Evolutionary conservation across 2,329 filamentous ascomycete genomes (phyloP).

Genomic region (Apiospora malaysiana): DNA sequence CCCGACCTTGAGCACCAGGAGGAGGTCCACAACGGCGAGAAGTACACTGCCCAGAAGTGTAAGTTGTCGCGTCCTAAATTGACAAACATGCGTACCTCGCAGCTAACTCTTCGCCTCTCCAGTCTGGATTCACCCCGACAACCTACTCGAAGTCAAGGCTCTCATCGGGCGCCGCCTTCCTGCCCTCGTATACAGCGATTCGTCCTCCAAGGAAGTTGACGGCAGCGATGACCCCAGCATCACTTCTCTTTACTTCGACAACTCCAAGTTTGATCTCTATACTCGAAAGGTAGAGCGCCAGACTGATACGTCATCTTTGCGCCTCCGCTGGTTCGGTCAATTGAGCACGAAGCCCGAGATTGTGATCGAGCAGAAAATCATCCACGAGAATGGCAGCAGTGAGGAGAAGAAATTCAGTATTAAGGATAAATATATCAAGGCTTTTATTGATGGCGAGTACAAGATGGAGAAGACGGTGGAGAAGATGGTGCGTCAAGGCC

Average conservation of each 20-base stretch:
- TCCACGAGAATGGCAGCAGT: constrained; percentile 76
- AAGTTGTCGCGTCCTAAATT: constrained; percentile 40
- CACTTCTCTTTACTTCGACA: constrained; percentile 97
- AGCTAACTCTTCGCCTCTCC: neutral
- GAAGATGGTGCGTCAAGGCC: constrained; percentile 82
- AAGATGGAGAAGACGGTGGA: constrained; percentile 88
- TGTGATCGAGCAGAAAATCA: constrained; percentile 86
- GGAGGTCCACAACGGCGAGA: constrained; percentile 69
- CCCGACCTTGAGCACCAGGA: constrained; percentile 57
- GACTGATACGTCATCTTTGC: constrained; percentile 78
- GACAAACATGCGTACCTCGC: neutral
- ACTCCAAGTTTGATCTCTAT: constrained; percentile 83
- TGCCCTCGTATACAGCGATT: constrained; percentile 90
- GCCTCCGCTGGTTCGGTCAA: constrained; percentile 91
- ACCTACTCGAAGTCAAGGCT: constrained; percentile 96
- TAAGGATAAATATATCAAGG: constrained; percentile 92
- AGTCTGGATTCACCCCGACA: constrained; percentile 97
- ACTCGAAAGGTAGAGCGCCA: constrained; percentile 80
- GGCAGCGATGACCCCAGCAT: constrained; percentile 85
- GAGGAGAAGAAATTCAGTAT: constrained; percentile 81
- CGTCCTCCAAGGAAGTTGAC: constrained; percentile 82
- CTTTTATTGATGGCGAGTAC: constrained; percentile 86
- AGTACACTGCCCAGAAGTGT: constrained; percentile 89
- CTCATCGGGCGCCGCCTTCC: constrained; percentile 90
- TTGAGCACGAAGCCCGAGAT: constrained; percentile 80